Conservation (phyloP, 371 early-diverging fungal genomes). For the Gilbertella persicaria region DNA sequence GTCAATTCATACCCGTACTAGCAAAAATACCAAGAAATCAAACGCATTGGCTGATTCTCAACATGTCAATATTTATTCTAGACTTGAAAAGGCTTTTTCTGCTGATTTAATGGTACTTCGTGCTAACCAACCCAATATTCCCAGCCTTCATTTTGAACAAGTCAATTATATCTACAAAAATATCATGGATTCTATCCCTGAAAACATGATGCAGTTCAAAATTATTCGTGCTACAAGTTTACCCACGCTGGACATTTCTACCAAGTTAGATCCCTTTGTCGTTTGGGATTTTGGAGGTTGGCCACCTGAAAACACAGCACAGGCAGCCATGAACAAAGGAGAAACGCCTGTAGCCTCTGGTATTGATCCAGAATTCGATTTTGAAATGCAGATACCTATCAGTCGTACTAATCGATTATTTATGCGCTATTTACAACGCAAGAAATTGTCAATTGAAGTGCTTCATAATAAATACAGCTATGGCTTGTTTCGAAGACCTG, state of each 20-base stretch:
- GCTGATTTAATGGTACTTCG: conserved; percentile 63
- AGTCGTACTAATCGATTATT: conserved; percentile 64
- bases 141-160: conserved; percentile 62
- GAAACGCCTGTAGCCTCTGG: conserved; percentile 59
- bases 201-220: conserved; percentile 68
- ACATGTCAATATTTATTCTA: conserved; percentile 39
- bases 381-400: conserved; percentile 58
- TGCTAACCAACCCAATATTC: conserved; percentile 40
- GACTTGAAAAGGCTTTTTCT: conserved; percentile 57
- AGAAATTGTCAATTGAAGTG: conserved; percentile 70
- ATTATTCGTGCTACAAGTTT: conserved; percentile 61
- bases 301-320: conserved; percentile 66
- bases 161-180: conserved; percentile 64
- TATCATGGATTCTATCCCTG: conserved; percentile 55
- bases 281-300: conserved; percentile 74
- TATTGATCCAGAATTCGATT: conserved; percentile 61
- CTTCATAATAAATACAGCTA: conserved; percentile 63
- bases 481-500: conserved; percentile 60
- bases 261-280: conserved; percentile 68
- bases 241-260: conserved; percentile 53
- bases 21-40: conserved; percentile 8
- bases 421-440: conserved; percentile 65
- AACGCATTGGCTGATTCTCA: conserved; percentile 9
- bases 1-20: conserved; percentile 44
- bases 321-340: conserved; percentile 63